Evolutionary conservation across 2,329 filamentous ascomycete species (phyloP).

Genomic region (Seiridium cupressi): DNA sequence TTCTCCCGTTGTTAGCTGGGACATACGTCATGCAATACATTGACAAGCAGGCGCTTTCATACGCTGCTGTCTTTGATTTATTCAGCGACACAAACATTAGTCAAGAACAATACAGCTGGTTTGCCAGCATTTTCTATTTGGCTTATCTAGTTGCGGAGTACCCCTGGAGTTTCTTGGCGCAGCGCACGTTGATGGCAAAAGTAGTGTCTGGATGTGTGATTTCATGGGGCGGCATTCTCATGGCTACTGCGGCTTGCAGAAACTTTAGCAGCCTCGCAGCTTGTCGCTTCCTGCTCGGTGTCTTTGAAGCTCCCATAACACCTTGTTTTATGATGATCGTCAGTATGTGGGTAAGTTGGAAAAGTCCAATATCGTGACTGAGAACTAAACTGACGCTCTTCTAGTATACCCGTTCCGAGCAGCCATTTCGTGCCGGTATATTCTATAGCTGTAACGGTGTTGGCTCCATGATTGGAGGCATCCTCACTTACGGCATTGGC

Average conservation of each 20-base stretch:
- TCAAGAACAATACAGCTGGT: constrained; percentile 48
- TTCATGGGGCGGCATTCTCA: constrained; percentile 35
- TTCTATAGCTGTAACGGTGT: constrained; percentile 39
- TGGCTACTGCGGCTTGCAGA: constrained; percentile 37
- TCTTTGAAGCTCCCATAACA: constrained; percentile 46
- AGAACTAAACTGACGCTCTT: background rate
- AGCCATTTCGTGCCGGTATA: constrained; percentile 44
- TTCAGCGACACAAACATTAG: constrained; percentile 47
- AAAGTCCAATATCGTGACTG: background rate
- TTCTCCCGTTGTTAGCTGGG: constrained; percentile 50
- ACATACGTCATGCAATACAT: constrained; percentile 54
- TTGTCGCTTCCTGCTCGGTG: constrained; percentile 43
- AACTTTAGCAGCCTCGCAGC: constrained; percentile 41
- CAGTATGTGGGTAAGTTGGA: constrained; percentile 36
- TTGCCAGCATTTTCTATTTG: constrained; percentile 57
- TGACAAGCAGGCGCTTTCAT: constrained; percentile 54
- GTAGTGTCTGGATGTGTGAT: constrained; percentile 30
- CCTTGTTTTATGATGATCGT: constrained; percentile 51
- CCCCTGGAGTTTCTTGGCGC: constrained; percentile 31
- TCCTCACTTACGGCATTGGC: constrained; percentile 36
- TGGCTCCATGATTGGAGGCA: constrained; percentile 34
- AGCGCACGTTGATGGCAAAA: constrained; percentile 33
- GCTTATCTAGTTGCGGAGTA: constrained; percentile 28
- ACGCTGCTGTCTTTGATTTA: constrained; percentile 55
- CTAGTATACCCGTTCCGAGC: constrained; percentile 41